Evolutionary conservation across 2,329 filamentous ascomycete species (phyloP), one percentile per base, ranked within the genome.

Genomic region (Diaporthe australafricana): DNA sequence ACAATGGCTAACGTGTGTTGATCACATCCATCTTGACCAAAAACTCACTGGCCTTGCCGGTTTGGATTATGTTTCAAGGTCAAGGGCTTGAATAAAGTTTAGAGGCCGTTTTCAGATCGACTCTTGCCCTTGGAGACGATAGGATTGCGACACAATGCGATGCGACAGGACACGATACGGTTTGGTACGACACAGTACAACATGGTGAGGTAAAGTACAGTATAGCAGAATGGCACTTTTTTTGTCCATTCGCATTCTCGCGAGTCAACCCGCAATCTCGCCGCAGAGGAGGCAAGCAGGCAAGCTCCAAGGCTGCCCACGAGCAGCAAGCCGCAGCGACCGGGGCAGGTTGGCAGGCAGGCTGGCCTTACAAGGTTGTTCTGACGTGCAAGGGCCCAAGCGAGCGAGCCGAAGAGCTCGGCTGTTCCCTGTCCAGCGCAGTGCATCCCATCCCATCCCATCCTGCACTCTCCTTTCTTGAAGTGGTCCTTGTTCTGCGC

Each of bases 51-150:
- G 50, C 50, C 50, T 30, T 12, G 27, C 6, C 20, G 32, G 53
- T 25, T 38, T 40, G n/a, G n/a, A 16, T 5, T 30, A 60, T 32
- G 30, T 12, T 25, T 8, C 9, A 22, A 30, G 30, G 6, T 3
- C 48, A 50, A 65, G 45, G 60, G 60, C 60, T 65, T 42, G 60
- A 65, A 50, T 65, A 65, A 30, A 50, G 60, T 65, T 65, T 65
- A 65, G 60, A 65, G 60, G 60, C 60, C 45, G 60, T 65, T 65
- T 65, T 65, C 45, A 65, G 60, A 65, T 65, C 60, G 30, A 45
- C 45, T 25, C 14, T 45, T 30, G 60, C 30, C 60, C 60, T 14
- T 32, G 25, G 42, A 48, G 32, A 25, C 60, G n/a, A 65, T 65
- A 50, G n/a, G 14, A 65, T 30, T 25, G 60, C 42, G 40, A 48